Base-by-base conservation (phyloP, 352 stramenopile species). In the Globisporangium parvum region DNA sequence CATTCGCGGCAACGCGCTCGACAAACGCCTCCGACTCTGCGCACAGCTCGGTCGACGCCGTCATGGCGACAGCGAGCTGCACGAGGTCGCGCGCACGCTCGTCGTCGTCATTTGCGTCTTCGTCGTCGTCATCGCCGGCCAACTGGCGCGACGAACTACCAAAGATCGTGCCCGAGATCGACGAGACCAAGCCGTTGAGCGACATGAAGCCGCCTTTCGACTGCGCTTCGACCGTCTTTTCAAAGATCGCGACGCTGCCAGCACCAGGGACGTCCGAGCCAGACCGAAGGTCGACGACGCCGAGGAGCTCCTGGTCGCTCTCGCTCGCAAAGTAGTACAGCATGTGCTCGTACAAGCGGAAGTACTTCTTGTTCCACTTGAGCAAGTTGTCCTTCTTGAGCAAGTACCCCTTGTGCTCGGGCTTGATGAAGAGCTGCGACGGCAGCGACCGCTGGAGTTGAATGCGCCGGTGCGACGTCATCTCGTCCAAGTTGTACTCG, bases 331-430 rank as follows among this genome's bases (percentile, higher is more conserved):
- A 95, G 61, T 94, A 95, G 68, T 93, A 95, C 28, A 95, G 55
- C 80, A 93, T 93, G 58, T 90, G 75, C 46, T 91, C 82, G 53
- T 92, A 91, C 50, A 95, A 57, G 9, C 86, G 80, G 53, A 95
- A 95, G 57, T 94, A 95, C 55, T 86, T 85, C 55, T 89, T 86
- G 62, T 88, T 90, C 86, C 86, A 95, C 71, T 94, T 93, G 35
- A 95, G 77, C 62, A 92, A 69, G 46, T 86, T 93, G 69, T 95
- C 86, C 44, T 94, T 95, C 60, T 92, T 91, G 11, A 91, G 63
- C 52, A 95, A 41, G 39, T 85, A 89, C 20, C 84, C 86, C 48
- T 91, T 87, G 44, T 91, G 69, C 41, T 92, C 81, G 1, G 83
- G 84, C 41, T 77, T 76, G 23, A 88, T 47, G 57, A 95, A 95